Base-by-base conservation (phyloP, 2,329 filamentous ascomycete species). In the Xylariaceae sp. region DNA sequence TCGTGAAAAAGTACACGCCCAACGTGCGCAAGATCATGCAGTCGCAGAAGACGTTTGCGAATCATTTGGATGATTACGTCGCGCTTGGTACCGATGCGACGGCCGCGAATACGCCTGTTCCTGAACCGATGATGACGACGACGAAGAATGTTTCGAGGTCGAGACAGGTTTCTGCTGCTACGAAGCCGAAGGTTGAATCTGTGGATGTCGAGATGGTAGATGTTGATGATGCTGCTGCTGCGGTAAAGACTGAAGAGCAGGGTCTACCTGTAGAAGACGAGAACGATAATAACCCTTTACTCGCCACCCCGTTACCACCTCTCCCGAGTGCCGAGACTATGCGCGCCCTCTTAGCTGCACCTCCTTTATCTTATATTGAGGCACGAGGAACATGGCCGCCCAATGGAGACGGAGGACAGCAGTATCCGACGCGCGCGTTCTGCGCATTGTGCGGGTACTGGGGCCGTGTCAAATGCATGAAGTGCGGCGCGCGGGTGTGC, bases 391-490 rank as follows among this genome's bases (percentile, higher is more conserved):
- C 66, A 34, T 80, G 76, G 76, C 68, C 67, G n/a, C 71, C 72
- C 8, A 18, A 15, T 4, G 44, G 34, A 6, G 10, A 18, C 0
- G 55, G 51, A 15, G 11, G 50, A 2, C 39, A 47, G 9, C 53
- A 61, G 67, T 85, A 85, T 63, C 86, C 88, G 2, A 76, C 77
- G 51, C 78, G 88, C 60, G 76, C 77, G 42, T 93, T 92, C 72
- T 93, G 89, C 73, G 87, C 88, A 70, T 84, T 91, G 37, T 93
- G 89, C 70, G 89, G 89, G 11, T 92, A 92, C 73, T 92, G 89
- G 89, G 89, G 89, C 1, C 78, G 86, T 47, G 86, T 90, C 51
- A 82, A 81, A 73, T 93, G 89, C 75, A 82, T 87, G 72, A 90
- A 88, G 76, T 93, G 89, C 74, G 88, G 88, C n/a, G 83, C 82